phyloP scores from a whole-genome alignment of 192 early-diverging fungal species.

The Podila epigama region DNA sequence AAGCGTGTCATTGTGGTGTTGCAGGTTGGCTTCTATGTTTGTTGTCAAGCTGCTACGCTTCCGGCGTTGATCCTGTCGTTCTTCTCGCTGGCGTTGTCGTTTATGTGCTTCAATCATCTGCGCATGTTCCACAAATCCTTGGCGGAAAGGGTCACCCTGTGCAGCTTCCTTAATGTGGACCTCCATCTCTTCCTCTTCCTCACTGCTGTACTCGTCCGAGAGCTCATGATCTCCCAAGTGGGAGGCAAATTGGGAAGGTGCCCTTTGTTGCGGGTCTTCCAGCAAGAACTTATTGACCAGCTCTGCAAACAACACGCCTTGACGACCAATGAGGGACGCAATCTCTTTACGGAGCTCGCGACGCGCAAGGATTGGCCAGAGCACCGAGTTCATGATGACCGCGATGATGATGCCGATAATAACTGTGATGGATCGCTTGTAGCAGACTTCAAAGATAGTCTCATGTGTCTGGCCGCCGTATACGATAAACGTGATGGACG shows the following conservation, averaged over 20 bases:
- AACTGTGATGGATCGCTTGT: conserved; percentile 33
- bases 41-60: not conserved
- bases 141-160: conserved; percentile 1
- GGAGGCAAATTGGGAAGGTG: not conserved
- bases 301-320: conserved; percentile 72
- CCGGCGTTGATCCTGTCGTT: not conserved
- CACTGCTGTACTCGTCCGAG: conserved; percentile 3
- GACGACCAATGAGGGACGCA: conserved; percentile 46
- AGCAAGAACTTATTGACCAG: conserved; percentile 70
- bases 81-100: no score
- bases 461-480: conserved; percentile 16
- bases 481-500: conserved; percentile 29
- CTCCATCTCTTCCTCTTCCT: conserved; percentile 3
- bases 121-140: conserved; percentile 25
- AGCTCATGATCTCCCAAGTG: not conserved
- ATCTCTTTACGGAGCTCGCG: conserved; percentile 68
- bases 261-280: conserved; percentile 7
- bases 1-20: conserved; percentile 5
- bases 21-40: not conserved
- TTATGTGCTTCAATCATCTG: no score
- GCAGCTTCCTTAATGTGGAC: not conserved
- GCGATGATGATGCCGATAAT: conserved; percentile 39
- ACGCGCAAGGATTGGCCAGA: conserved; percentile 72
- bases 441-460: conserved; percentile 34
- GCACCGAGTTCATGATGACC: conserved; percentile 28